These are phyloP conservation scores for Alternaria solani DNA, from an alignment of 2,329 filamentous ascomycete genomes.

Conservation along the genomic window DNA sequence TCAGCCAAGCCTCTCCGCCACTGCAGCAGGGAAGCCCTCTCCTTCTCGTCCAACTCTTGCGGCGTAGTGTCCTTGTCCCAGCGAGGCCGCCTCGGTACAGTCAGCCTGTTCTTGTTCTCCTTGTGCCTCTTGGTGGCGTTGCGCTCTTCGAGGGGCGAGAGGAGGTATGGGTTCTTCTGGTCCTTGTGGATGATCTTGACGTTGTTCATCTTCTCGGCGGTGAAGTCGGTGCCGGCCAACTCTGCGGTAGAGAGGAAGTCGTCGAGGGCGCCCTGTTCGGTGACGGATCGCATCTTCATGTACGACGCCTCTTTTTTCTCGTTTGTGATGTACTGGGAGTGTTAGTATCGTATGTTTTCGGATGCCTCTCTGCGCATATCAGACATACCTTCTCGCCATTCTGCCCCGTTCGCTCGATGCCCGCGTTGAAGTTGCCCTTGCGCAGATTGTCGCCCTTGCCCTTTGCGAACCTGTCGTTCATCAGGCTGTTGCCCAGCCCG, in stretches of 20 bases:
- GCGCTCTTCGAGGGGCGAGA: conserved; percentile 85
- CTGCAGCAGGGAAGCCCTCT: conserved; percentile 81
- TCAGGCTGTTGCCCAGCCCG: conserved; percentile 94
- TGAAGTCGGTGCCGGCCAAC: conserved; percentile 97
- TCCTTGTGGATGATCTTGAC: conserved; percentile 98
- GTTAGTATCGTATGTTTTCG: conserved; percentile 30
- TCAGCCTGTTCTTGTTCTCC: conserved; percentile 78
- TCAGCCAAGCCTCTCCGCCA: conserved; percentile 93
- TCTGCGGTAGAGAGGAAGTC: conserved; percentile 97
- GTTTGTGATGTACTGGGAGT: conserved; percentile 81
- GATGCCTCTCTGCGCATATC: background rate
- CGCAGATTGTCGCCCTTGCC: conserved; percentile 86
- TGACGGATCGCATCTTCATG: conserved; percentile 99
- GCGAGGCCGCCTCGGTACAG: conserved; percentile 85
- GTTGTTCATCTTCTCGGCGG: conserved; percentile 98
- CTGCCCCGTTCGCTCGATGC: conserved; percentile 74
- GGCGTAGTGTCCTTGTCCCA: conserved; percentile 90
- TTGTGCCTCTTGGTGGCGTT: conserved; percentile 81
- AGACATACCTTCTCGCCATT: conserved; percentile 74
- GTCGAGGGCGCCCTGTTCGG: conserved; percentile 93
- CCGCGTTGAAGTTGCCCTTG: conserved; percentile 67
- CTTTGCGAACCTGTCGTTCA: conserved; percentile 98
- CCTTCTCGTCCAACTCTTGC: conserved; percentile 77
- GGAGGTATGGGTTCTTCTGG: conserved; percentile 92
- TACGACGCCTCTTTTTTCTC: conserved; percentile 89